phyloP scores from a whole-genome alignment of 1,284 basidiomycete species.

The Cystobasidium sp. region DNA sequence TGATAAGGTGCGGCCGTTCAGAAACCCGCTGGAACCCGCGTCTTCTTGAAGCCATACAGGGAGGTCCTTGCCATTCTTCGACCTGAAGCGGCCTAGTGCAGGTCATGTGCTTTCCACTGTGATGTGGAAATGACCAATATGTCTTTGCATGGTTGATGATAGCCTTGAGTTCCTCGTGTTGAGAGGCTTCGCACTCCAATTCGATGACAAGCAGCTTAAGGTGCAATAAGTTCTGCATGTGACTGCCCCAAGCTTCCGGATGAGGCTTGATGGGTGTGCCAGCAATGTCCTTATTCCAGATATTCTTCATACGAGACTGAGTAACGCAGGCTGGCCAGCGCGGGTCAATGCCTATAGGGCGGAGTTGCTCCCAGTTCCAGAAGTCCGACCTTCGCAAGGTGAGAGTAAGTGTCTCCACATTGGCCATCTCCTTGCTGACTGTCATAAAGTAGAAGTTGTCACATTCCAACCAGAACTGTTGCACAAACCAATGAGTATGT shows the following conservation, averaged over 20 bases:
- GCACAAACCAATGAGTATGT: conserved; percentile 21
- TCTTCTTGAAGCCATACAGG: conserved; percentile 20
- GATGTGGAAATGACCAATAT: conserved; percentile 40
- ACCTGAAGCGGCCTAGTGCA: not conserved
- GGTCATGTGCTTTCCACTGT: conserved; percentile 16
- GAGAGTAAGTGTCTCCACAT: conserved; percentile 30
- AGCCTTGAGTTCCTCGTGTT: conserved; percentile 10
- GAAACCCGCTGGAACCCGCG: conserved; percentile 13
- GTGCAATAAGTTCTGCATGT: conserved; percentile 23
- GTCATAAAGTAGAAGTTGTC: conserved; percentile 38
- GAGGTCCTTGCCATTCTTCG: conserved; percentile 34
- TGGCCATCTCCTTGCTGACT: conserved; percentile 30
- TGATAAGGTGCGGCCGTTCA: conserved; percentile 25
- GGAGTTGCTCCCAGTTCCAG: conserved; percentile 39
- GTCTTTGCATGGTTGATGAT: conserved; percentile 28
- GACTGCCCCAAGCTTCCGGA: conserved; percentile 36
- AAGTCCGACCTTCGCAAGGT: conserved; percentile 34
- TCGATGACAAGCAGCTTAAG: conserved; percentile 18
- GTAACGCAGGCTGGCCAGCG: conserved; percentile 34
- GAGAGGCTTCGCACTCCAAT: conserved; percentile 24
- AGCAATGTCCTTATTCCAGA: conserved; percentile 27
- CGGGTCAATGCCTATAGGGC: conserved; percentile 38
- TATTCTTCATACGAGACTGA: conserved; percentile 33
- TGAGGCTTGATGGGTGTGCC: conserved; percentile 16
- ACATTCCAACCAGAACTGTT: conserved; percentile 44